Conservation (phyloP, 1,139 yeast genomes). For the Kurtzmaniella natalensis region DNA sequence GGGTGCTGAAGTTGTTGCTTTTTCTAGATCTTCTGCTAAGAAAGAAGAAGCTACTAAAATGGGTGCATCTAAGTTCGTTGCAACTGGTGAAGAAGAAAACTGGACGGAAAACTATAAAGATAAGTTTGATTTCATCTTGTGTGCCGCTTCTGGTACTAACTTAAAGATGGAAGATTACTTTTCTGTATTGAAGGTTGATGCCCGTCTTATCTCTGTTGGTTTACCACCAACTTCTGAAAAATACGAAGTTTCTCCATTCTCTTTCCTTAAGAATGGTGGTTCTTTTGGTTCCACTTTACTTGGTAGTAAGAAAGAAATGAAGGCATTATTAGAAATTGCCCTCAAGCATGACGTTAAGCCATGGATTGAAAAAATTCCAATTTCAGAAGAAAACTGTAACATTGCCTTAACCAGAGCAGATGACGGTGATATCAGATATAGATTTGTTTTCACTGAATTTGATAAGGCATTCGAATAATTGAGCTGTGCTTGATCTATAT, state of each 20-base stretch:
- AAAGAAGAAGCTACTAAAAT: constrained; percentile 31
- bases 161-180: constrained; percentile 28
- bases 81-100: constrained; percentile 33
- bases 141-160: constrained; percentile 43
- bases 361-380: constrained; percentile 40
- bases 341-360: constrained; percentile 37
- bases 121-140: constrained; percentile 43
- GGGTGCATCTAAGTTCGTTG: constrained; percentile 39
- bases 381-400: constrained; percentile 26
- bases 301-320: constrained; percentile 36
- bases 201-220: constrained; percentile 52
- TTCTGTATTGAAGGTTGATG: constrained; percentile 35
- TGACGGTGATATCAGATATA: constrained; percentile 20
- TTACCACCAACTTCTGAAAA: constrained; percentile 35
- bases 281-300: constrained; percentile 30
- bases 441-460: constrained; percentile 9
- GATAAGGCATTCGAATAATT: constrained; percentile 8
- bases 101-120: constrained; percentile 29
- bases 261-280: constrained; percentile 26
- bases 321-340: constrained; percentile 36
- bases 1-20: constrained; percentile 39
- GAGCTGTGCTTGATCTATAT: too few species aligned
- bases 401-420: constrained; percentile 28
- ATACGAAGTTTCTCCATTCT: constrained; percentile 23
- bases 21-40: constrained; percentile 34